A percentile compares a stretch with the other conserved stretches of the same genome.
These are phyloP conservation scores for Coemansia sp. DNA, from an alignment of 192 early-diverging fungal genomes.

Conservation along the genomic window DNA sequence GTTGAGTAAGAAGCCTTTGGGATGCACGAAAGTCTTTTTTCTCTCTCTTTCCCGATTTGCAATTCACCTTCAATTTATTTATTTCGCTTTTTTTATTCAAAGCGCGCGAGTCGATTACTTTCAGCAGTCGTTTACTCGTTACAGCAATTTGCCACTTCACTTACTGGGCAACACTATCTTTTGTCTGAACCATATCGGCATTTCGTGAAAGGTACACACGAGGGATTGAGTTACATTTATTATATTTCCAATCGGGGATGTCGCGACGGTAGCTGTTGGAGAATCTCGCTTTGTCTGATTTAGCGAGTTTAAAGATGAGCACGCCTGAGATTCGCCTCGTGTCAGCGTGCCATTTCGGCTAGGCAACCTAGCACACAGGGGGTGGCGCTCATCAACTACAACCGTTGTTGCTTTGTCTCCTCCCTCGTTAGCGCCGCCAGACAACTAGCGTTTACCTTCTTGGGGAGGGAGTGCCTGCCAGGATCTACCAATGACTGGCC, in stretches of 20 bases:
- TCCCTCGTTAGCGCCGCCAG: not conserved
- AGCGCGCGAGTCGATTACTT: not conserved
- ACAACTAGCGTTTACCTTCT: not conserved
- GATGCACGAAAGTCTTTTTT: not conserved
- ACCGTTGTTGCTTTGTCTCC: not conserved
- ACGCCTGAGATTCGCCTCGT: not conserved
- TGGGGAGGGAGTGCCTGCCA: conserved; percentile 1
- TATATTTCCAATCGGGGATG: not conserved
- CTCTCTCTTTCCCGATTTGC: not conserved
- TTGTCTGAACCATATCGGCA: not conserved
- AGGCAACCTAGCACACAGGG: not conserved
- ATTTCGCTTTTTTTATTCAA: not conserved
- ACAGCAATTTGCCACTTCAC: not conserved
- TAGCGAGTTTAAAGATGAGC: not conserved
- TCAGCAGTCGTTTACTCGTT: not conserved
- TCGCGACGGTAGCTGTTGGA: not conserved
- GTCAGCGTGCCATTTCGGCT: not conserved
- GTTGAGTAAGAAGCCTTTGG: not conserved
- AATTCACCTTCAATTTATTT: conserved; percentile 2
- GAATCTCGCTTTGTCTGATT: not conserved
- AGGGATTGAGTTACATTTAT: not conserved
- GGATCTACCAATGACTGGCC: not conserved
- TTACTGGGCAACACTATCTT: not conserved
- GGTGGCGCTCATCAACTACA: not conserved
- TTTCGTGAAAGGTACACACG: conserved; percentile 7